Percentiles rank a stretch among this genome's conserved stretches.
Evolutionary conservation across 495 filamentous ascomycete genomes (phyloP).

Genomic region (Aspergillus affinis): DNA sequence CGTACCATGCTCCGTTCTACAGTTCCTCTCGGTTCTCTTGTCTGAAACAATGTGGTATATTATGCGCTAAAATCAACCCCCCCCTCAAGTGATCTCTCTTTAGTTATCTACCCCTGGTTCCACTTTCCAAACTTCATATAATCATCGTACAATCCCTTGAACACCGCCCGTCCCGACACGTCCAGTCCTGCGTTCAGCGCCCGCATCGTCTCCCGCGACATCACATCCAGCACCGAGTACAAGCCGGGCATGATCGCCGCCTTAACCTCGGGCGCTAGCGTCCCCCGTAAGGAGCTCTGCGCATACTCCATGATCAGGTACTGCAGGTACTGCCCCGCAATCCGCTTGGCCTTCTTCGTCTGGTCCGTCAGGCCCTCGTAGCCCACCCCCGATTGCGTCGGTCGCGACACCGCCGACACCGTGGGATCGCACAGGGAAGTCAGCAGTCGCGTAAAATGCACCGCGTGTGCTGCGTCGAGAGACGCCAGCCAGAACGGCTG

Average conservation of each 20-base stretch:
- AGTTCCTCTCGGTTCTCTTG: too few species aligned
- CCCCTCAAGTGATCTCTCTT: conserved; percentile 1
- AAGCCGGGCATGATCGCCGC: conserved; percentile 69
- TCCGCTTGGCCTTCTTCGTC: conserved; percentile 71
- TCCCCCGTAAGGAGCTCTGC: conserved; percentile 58
- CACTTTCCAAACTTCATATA: conserved; percentile 70
- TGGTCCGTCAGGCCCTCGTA: conserved; percentile 64
- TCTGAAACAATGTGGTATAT: background rate
- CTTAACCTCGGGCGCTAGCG: conserved; percentile 59
- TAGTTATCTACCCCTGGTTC: conserved; percentile 53
- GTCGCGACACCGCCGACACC: conserved; percentile 63
- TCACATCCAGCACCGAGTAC: conserved; percentile 68
- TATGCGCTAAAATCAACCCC: background rate
- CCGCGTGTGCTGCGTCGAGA: conserved; percentile 52
- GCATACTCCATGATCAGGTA: conserved; percentile 72
- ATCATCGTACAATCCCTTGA: conserved; percentile 69
- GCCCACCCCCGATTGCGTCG: conserved; percentile 33
- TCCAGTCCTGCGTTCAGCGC: conserved; percentile 70
- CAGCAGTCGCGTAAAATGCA: conserved; percentile 67
- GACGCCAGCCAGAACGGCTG: conserved; percentile 50
- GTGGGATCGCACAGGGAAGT: conserved; percentile 78
- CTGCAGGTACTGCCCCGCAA: conserved; percentile 73
- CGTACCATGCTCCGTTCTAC: too few species aligned
- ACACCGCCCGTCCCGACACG: conserved; percentile 63
- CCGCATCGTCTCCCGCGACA: conserved; percentile 61